These are phyloP conservation scores for Populus hybrid DNA, from an alignment of 441 rosid species.

Conservation along the genomic window DNA sequence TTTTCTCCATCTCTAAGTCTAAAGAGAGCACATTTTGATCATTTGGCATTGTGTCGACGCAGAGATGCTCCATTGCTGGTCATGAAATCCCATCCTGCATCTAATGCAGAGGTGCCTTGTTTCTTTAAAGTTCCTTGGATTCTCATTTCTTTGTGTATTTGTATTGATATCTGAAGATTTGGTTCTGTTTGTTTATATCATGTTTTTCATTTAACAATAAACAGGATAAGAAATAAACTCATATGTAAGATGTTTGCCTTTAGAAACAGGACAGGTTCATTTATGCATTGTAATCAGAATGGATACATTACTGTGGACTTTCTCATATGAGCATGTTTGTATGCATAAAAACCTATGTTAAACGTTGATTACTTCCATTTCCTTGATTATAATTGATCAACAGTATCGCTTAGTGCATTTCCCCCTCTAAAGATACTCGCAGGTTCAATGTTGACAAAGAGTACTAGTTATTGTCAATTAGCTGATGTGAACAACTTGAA, in stretches of 20 bases:
- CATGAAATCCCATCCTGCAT: conserved; percentile 6
- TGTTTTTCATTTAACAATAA: not conserved
- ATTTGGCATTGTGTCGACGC: conserved; percentile 10
- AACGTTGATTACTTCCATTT: not conserved
- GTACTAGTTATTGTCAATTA: not conserved
- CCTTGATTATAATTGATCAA: not conserved
- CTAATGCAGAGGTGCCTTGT: conserved; percentile 22
- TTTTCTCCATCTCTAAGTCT: conserved; percentile 15
- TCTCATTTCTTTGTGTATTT: not conserved
- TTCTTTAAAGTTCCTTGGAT: not conserved
- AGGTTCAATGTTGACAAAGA: not conserved
- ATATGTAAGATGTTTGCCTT: too few relatives aligned
- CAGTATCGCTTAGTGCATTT: not conserved
- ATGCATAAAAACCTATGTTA: not conserved
- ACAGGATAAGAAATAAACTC: not conserved
- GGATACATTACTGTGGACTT: not conserved
- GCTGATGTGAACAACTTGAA: not conserved
- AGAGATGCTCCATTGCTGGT: not conserved
- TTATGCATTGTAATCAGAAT: not conserved
- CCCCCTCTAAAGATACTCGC: not conserved
- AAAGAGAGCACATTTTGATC: conserved; percentile 8
- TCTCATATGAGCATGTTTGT: not conserved
- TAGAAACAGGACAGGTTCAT: too few relatives aligned
- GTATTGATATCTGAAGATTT: not conserved
- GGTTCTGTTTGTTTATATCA: not conserved